Base-by-base conservation (phyloP, 495 filamentous ascomycete species). In the Chaetomium fimeti region DNA sequence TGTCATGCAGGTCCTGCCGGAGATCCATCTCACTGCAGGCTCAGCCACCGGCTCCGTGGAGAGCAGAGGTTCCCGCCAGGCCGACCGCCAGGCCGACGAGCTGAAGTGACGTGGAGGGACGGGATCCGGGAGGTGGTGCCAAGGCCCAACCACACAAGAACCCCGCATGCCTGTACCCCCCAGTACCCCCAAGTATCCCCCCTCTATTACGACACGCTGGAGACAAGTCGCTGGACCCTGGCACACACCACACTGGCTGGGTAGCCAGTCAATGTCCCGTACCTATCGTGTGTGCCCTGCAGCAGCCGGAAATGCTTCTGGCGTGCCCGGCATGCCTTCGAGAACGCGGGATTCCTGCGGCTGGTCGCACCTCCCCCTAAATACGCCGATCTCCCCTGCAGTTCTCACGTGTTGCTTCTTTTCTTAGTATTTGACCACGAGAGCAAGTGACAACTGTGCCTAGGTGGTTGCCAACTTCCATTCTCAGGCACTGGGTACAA, bases 331-430 rank as follows among this genome's bases (percentile, higher is more conserved):
- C 42, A 12, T n/a, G 3, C 57, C 57, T 60, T 60, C 57, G 56
- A 58, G 56, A 58, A 58, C 13, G 22, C 40, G 32, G 24, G 38
- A 29, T 28, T 28, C 43, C 57, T 32, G 18, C 13, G 25, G 27
- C 43, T 49, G 42, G 57, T 15, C 13, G 36, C 57, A 60, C 57
- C 25, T 27, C 12, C 36, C 56, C 25, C 27, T 48, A 48, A 60
- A 60, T 48, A 60, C 25, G 57, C 15, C 27, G 57, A 60, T 60
- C 38, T 36, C 42, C 57, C 57, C 57, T 60, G 57, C 42, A 60
- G 5, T 20, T 29, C 43, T 32, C 57, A 60, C 43, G 57, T 49
- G 57, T 60, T 36, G 16, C n/a, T 25, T 60, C 25, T 24, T 36
- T 36, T 24, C 28, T 8, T 12, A 28, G 56, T 32, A 32, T n/a